phyloP scores from a whole-genome alignment of 2,329 filamentous ascomycete genomes.

The Nakataea oryzae region DNA sequence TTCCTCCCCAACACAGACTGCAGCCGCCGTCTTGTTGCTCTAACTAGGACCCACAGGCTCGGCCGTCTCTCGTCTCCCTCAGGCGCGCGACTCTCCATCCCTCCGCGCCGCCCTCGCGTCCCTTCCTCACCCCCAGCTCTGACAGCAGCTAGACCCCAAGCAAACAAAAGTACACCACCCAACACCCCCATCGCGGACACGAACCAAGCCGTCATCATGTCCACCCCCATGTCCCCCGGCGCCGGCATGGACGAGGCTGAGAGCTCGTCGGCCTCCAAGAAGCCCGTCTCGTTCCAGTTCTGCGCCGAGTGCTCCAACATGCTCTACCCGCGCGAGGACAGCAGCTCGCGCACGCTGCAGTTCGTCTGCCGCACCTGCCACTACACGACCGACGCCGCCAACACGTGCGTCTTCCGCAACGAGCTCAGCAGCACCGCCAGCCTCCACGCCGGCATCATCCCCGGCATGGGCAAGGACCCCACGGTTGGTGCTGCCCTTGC shows the following conservation, averaged over 20 bases:
- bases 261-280: conserved; percentile 31
- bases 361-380: conserved; percentile 95
- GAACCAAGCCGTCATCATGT: conserved; percentile 28
- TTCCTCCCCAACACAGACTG: neutral
- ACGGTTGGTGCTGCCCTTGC: conserved; percentile 66
- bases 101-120: neutral
- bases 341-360: conserved; percentile 70
- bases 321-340: conserved; percentile 94
- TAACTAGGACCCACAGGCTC: neutral
- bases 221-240: conserved; percentile 39
- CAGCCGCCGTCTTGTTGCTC: neutral
- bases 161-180: neutral
- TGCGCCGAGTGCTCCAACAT: conserved; percentile 99
- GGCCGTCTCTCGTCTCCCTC: neutral
- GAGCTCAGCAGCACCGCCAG: conserved; percentile 83
- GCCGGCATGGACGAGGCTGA: conserved; percentile 20
- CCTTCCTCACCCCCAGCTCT: neutral
- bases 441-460: conserved; percentile 93
- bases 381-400: conserved; percentile 77
- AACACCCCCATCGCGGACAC: neutral
- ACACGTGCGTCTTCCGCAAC: conserved; percentile 92
- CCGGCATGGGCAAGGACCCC: conserved; percentile 94
- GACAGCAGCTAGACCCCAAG: neutral
- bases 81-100: neutral
- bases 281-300: conserved; percentile 91